These are phyloP conservation scores for Alternaria conjuncta DNA, from an alignment of 2,329 filamentous ascomycete species.

Conservation along the genomic window DNA sequence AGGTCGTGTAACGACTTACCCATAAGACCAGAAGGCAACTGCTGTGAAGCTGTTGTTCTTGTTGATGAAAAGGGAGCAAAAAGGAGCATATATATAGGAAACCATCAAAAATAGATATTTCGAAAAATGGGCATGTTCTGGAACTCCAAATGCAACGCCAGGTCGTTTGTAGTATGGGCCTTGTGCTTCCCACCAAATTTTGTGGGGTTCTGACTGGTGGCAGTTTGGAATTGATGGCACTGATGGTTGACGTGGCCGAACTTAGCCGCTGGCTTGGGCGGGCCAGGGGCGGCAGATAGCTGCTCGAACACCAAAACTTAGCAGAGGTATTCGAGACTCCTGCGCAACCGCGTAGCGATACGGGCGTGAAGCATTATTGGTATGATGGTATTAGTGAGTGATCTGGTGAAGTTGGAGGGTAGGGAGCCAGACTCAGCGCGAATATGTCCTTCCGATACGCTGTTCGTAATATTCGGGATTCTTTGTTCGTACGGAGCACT, in stretches of 20 bases:
- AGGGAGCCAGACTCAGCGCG: neutral
- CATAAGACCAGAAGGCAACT: constrained; percentile 42
- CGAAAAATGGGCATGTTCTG: neutral
- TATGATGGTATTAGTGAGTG: neutral
- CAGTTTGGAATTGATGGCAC: neutral
- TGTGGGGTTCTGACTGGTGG: neutral
- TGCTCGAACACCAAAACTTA: neutral
- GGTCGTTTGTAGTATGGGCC: neutral
- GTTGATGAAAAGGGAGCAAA: neutral
- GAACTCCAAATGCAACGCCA: neutral
- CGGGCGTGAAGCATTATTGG: neutral
- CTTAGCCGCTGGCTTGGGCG: neutral
- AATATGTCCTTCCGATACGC: neutral
- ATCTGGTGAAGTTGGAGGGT: neutral
- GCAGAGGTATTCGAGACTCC: neutral
- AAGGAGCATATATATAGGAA: neutral
- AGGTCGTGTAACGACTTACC: no score
- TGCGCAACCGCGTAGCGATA: neutral
- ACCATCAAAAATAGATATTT: rapidly evolving
- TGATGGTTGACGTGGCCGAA: neutral
- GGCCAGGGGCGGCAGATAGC: neutral
- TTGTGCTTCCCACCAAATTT: neutral
- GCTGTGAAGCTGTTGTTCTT: neutral
- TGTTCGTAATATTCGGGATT: neutral
- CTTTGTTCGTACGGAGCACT: neutral